These are phyloP conservation scores for Fomitopsis pinicola DNA, from an alignment of 1,284 basidiomycete genomes.

Conservation along the genomic window DNA sequence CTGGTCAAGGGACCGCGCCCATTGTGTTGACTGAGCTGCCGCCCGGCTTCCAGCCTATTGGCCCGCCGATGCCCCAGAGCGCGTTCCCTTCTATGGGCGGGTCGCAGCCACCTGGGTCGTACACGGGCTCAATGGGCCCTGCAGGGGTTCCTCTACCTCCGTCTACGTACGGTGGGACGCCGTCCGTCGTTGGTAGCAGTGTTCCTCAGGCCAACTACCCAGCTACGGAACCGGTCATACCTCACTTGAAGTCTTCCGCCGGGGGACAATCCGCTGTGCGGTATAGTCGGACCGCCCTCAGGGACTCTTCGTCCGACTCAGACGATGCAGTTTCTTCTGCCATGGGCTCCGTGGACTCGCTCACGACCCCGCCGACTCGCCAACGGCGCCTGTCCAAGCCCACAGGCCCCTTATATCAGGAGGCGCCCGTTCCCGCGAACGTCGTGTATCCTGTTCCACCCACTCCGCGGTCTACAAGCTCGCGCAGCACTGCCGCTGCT, in stretches of 20 bases:
- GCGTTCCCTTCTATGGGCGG: constrained; percentile 10
- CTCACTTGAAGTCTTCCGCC: constrained; percentile 8
- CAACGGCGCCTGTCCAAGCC: constrained; percentile 14
- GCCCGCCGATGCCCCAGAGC: constrained; percentile 16
- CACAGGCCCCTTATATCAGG: constrained; percentile 21
- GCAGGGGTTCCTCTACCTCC: constrained; percentile 16
- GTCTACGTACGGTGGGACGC: constrained; percentile 13
- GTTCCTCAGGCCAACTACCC: constrained; percentile 13
- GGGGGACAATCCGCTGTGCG: constrained; percentile 12
- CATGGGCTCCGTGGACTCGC: constrained; percentile 21
- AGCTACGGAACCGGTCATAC: constrained; percentile 14
- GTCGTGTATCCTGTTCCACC: constrained; percentile 21
- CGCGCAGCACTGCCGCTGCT: constrained; percentile 13
- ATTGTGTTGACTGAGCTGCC: constrained; percentile 19
- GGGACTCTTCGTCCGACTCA: constrained; percentile 19
- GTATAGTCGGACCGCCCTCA: constrained; percentile 10
- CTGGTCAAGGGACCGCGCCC: constrained; percentile 7
- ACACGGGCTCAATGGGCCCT: constrained; percentile 8
- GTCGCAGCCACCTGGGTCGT: constrained; percentile 1
- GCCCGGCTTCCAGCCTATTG: constrained; percentile 27
- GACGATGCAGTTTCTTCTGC: constrained; percentile 23
- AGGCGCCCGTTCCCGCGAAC: constrained; percentile 19
- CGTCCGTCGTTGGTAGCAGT: constrained; percentile 10
- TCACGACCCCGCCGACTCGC: constrained; percentile 25
- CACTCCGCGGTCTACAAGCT: constrained; percentile 19